Percentiles rank a stretch among this genome's conserved stretches.
phyloP scores from a whole-genome alignment of 768 basidiomycete genomes.

The Phaeotremella fagi region DNA sequence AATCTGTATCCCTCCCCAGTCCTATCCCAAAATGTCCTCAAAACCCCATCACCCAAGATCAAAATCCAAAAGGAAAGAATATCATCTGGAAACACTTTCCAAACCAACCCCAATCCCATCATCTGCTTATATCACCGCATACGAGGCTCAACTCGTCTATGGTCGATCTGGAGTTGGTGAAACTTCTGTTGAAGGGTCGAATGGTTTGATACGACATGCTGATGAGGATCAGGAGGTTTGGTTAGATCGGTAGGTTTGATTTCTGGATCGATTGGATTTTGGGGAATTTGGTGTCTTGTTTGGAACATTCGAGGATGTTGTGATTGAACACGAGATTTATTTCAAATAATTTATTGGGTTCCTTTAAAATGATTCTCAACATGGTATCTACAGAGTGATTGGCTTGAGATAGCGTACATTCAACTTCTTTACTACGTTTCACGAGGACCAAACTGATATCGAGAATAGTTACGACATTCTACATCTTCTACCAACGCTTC shows the following conservation, averaged over 20 bases:
- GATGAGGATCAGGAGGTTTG: slow-evolving; percentile 52
- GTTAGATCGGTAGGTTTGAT: slow-evolving; percentile 69
- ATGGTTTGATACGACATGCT: slow-evolving; percentile 49
- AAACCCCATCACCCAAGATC: background rate
- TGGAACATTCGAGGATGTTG: background rate
- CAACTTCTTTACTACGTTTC: background rate
- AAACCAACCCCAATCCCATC: background rate
- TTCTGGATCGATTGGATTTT: slow-evolving; percentile 15
- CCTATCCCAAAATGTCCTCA: background rate
- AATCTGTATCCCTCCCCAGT: too few relatives aligned
- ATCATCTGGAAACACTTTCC: too few relatives aligned
- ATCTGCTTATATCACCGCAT: slow-evolving; percentile 56
- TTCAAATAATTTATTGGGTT: background rate
- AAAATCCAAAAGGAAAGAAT: too few relatives aligned
- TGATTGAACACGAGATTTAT: background rate
- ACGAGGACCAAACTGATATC: background rate
- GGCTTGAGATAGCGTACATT: background rate
- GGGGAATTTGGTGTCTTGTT: background rate
- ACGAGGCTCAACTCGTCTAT: slow-evolving; percentile 69
- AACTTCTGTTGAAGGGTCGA: slow-evolving; percentile 22
- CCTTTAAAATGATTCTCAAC: background rate
- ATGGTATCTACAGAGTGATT: background rate
- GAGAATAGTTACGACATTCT: slow-evolving; percentile 68
- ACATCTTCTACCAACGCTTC: slow-evolving; percentile 62
- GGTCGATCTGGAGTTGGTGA: slow-evolving; percentile 43